phyloP scores from a whole-genome alignment of 148 eudicot genomes.

The Rhododendron ovatum region DNA sequence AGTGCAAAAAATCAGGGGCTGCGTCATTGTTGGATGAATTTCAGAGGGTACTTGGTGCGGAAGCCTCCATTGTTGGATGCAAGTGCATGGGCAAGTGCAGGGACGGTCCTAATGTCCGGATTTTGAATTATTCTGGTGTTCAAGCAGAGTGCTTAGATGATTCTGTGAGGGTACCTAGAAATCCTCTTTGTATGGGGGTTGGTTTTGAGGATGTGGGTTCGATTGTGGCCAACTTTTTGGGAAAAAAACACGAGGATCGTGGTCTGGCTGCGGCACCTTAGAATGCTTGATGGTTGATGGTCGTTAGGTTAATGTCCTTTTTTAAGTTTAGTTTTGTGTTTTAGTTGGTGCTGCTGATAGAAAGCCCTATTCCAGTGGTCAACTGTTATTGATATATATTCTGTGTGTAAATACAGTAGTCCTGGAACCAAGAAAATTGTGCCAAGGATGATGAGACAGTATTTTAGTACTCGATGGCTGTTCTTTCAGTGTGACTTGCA shows the following conservation, averaged over 20 bases:
- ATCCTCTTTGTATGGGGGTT: constrained; percentile 60
- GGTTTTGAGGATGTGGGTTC: constrained; percentile 68
- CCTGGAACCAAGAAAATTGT: not conserved
- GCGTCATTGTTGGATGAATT: constrained; percentile 54
- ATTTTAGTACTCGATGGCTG: not conserved
- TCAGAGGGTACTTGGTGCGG: constrained; percentile 42
- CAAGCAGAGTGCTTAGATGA: constrained; percentile 12
- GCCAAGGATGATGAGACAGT: not conserved
- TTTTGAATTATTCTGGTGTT: constrained; percentile 19
- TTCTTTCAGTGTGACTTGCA: not conserved
- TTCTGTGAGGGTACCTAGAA: constrained; percentile 26
- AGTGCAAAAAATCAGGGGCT: constrained; percentile 77
- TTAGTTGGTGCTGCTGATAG: not conserved
- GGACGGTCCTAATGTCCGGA: constrained; percentile 64
- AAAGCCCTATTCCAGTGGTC: not conserved
- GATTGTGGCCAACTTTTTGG: constrained; percentile 52
- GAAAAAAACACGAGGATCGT: constrained; percentile 17
- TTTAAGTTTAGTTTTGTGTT: not conserved
- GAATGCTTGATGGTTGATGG: not conserved
- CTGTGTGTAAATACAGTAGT: not conserved
- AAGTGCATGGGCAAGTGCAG: constrained; percentile 95
- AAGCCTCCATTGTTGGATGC: constrained; percentile 61
- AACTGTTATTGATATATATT: not conserved
- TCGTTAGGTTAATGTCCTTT: not conserved
- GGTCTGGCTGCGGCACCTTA: constrained; percentile 24